Base-by-base conservation (phyloP, 1,139 yeast species). In the Pichia sp. region DNA sequence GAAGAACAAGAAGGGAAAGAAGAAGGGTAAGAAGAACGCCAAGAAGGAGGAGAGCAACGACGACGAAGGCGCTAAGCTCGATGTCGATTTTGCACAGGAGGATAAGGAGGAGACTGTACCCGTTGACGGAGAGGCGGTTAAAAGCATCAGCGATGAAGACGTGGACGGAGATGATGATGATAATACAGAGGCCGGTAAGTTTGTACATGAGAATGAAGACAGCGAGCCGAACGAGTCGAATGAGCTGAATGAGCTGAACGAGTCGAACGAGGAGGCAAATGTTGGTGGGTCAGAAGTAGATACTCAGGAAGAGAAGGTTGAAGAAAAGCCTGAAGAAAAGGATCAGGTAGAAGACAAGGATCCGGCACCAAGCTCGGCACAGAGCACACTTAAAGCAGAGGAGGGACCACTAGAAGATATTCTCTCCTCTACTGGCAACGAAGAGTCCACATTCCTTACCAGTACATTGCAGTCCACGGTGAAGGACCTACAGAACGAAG, bases 1-100 rank as follows among this genome's bases (percentile, higher is more conserved):
- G 55, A 64, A 64, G 56, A 66, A 59, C 55, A 61, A 62, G 57
- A 57, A 58, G 47, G 44, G 45, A 7, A 61, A 61, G 56, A 60
- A 60, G 55, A 58, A 57, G 47, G 44, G 47, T 18, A 57, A 59
- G 54, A 57, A 57, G 51, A 26, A 16, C 13, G 8, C 28, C 4
- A 49, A 44, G 57, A 51, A 36, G 70, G 50, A 43, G 9, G 49
- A 47, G 2, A 50, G 47, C 22, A 51, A 47, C 19, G 52, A 44
- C 18, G 52, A 44, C 22, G 51, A 46, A 21, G 46, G 46, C 36
- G 48, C 28, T 16, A 18, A 43, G 41, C n/a, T 4, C n/a, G 37
- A 43, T 8, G 36, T 28, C 13, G 19, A 7, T 13, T 9, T 3
- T 3, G 39, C n/a, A 13, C 21, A 22, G n/a, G 46, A 49, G 34